Evolutionary conservation across 228 moss, liverwort and hornwort genomes (phyloP), one percentile per base, ranked within the genome.

Genomic region (Sphagnum fallax): DNA sequence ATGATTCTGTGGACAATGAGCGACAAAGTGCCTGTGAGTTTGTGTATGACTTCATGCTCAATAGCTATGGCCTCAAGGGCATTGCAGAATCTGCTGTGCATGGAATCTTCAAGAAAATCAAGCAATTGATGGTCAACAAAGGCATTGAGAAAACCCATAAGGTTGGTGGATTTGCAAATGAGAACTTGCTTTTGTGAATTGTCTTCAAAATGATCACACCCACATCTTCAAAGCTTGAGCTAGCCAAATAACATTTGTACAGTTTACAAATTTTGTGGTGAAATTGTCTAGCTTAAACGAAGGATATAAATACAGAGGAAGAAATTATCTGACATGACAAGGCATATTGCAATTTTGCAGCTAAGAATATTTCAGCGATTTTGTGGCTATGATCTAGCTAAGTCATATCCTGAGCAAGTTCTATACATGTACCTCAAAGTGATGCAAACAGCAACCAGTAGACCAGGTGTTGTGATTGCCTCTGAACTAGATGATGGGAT

Each of bases 31-130:
- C 91, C 65, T 97, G 97, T 78, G 97, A 97, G 80, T 97, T 97
- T 67, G 91, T 97, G 53, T 97, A 93, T 60, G 97, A 97, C 67
- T 90, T 89, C 75, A 97, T 93, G 97, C 83, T 97, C 61, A 93
- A 97, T 60, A 80, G 81, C 6, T 97, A 97, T 75, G 97, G 97
- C 66, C 81, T 97, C 10, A 97, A 97, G 72, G 84, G 93, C 68
- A 79, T 97, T 67, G 92, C 96, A 10, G 92, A 96, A 72, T 89
- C 96, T 65, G 96, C 96, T 68, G 83, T 96, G 15, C 89, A 92
- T 83, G 96, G 96, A n/a, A 80, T 96, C 50, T 96, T 92, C 61
- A 92, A 87, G 47, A 92, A 91, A 61, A 91, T 91, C 51, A 86
- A 88, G 81, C 68, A 74, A 49, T 72, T 96, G 68, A 85, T 86